Conservation (phyloP, 345 rosid species). For the Pseudoturritis turrita region DNA sequence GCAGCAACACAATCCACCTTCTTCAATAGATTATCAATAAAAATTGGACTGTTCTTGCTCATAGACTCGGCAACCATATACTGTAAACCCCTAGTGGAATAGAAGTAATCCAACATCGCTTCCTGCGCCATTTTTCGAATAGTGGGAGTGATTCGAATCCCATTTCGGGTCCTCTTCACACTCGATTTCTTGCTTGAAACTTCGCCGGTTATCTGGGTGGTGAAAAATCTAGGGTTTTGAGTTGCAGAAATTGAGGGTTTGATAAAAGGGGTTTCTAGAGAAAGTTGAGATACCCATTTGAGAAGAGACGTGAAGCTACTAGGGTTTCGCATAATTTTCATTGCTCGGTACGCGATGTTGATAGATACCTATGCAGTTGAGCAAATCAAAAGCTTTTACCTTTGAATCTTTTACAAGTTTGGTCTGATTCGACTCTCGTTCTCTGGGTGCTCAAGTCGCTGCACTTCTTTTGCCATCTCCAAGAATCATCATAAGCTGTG, state of each 20-base stretch:
- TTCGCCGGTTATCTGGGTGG: slow-evolving; percentile 24
- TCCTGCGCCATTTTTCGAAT: slow-evolving; percentile 43
- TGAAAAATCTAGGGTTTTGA: slow-evolving; percentile 43
- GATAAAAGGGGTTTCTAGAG: slow-evolving; percentile 11
- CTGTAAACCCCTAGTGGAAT: slow-evolving; percentile 56
- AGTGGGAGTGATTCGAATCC: slow-evolving; percentile 30
- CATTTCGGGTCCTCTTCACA: neutral
- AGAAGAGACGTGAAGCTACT: slow-evolving; percentile 30
- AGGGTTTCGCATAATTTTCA: slow-evolving; percentile 41
- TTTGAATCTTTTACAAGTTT: neutral
- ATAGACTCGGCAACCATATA: slow-evolving; percentile 59
- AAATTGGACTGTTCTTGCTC: slow-evolving; percentile 65
- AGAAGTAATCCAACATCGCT: slow-evolving; percentile 67
- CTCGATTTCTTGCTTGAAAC: neutral
- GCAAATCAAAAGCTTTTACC: slow-evolving; percentile 20
- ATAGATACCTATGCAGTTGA: neutral
- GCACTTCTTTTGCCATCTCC: neutral
- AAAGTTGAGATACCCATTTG: slow-evolving; percentile 41
- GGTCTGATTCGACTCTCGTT: neutral
- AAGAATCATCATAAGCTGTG: neutral
- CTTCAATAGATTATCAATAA: slow-evolving; percentile 44
- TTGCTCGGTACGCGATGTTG: slow-evolving; percentile 13
- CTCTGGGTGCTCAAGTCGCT: neutral
- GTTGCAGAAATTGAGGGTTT: slow-evolving; percentile 7
- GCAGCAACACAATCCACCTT: slow-evolving; percentile 24